Base-by-base conservation (phyloP, 768 basidiomycete genomes). In the Pisolithus albus region DNA sequence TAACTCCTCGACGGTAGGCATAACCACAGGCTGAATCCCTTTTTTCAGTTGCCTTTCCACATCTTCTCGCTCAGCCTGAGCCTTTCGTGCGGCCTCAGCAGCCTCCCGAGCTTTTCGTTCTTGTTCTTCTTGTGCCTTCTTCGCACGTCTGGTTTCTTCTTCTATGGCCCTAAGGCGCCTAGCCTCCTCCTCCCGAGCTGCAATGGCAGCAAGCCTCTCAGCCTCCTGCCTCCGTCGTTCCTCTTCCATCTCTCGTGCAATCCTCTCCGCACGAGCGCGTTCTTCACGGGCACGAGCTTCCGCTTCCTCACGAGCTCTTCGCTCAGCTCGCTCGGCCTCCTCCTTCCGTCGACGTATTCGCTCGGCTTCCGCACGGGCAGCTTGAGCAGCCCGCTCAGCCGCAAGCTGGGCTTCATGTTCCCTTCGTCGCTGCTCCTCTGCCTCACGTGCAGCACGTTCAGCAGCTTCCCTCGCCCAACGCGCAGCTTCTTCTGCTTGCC, bases 1-100 rank as follows among this genome's bases (percentile, higher is more conserved):
- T 0, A 64, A 9, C 34, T 68, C 66, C 37, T 37, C 52, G 3
- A 46, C 54, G 4, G 62, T 47, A 4, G 65, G 67, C 5, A 47
- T 57, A n/a, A 60, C 60, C 15, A 61, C 52, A 4, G 62, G 64
- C 45, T 62, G 65, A 3, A 65, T 61, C 4, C 62, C 64, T 24
- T 65, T 51, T 49, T 56, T 61, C 47, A 60, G 21, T 7, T 38
- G 43, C 11, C 43, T 51, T 36, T 65, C 59, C 2, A 56, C 59
- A 1, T 65, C 61, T 23, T 51, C 19, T 45, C 46, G 54, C 1
- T 52, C 56, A 24, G 40, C 43, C 0, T 36, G 21, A 0, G 63
- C 60, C 6, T 39, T 54, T 34, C 34, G 15, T 15, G 34, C 34
- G 5, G 34, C 34, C 34, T 34, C 34, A 4, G 24, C 23, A 21